Evolutionary conservation across 148 eudicot species (phyloP).

Genomic region (Arbutus unedo): DNA sequence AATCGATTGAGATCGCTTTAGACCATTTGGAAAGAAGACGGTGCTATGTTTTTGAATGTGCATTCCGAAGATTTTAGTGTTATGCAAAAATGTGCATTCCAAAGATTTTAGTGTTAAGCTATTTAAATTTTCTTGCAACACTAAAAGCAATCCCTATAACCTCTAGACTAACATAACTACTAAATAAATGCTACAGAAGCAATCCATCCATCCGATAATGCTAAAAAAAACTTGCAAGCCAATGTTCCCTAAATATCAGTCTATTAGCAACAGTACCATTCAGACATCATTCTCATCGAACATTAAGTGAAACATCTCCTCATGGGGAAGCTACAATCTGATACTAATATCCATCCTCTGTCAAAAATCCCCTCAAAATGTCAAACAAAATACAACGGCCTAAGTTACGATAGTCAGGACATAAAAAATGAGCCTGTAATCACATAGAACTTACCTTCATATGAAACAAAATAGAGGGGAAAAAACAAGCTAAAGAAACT

Average conservation of each 20-base stretch:
- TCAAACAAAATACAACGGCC: slow-evolving; percentile 14
- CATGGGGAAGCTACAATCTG: slow-evolving; percentile 2
- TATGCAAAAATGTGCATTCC: too few relatives aligned
- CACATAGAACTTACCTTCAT: slow-evolving; percentile 16
- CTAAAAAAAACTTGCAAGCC: not conserved
- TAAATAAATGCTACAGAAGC: not conserved
- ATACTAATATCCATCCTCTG: slow-evolving; percentile 1
- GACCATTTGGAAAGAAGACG: too few relatives aligned
- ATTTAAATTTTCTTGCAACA: not conserved
- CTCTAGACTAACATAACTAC: too few relatives aligned
- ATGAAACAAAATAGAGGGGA: not conserved
- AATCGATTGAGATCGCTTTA: too few relatives aligned
- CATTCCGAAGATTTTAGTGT: too few relatives aligned
- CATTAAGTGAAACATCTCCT: not conserved
- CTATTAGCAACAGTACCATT: not conserved
- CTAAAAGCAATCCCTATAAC: too few relatives aligned
- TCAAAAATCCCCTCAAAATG: slow-evolving; percentile 22
- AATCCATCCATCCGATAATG: not conserved
- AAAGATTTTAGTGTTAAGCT: too few relatives aligned
- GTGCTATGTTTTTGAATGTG: too few relatives aligned
- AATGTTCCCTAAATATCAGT: not conserved
- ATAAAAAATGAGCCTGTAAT: slow-evolving; percentile 15
- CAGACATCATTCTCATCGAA: not conserved
- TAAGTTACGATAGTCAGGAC: slow-evolving; percentile 15
- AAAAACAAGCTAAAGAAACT: slow-evolving; percentile 6